Conservation (phyloP, 768 basidiomycete species). For the Leccinellum rugosiceps region DNA sequence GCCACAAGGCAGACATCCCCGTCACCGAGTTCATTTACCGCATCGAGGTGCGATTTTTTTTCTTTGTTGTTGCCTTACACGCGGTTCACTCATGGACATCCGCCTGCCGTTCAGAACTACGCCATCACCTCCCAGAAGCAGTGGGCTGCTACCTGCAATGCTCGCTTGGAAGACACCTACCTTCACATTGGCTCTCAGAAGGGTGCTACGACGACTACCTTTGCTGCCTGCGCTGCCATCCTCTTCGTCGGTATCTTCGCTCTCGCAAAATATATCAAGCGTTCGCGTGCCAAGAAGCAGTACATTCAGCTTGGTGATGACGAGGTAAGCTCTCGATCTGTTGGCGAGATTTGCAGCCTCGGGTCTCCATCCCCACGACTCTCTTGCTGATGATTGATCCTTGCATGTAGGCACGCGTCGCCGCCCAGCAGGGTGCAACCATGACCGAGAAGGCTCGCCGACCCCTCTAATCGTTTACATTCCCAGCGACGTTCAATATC, state of each 20-base stretch:
- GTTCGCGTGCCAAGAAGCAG: conserved; percentile 32
- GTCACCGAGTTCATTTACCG: conserved; percentile 85
- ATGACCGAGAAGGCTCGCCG: conserved; percentile 30
- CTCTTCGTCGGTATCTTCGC: conserved; percentile 33
- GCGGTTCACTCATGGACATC: conserved; percentile 1
- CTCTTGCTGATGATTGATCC: not conserved
- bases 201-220: conserved; percentile 31
- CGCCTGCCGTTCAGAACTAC: conserved; percentile 34
- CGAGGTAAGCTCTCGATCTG: conserved; percentile 30
- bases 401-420: conserved; percentile 14
- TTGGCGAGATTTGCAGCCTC: conserved; percentile 4
- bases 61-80: not conserved
- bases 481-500: not conserved
- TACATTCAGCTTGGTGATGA: conserved; percentile 36
- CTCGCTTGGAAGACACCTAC: conserved; percentile 29
- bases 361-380: conserved; percentile 4
- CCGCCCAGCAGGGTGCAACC: conserved; percentile 16
- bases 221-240: conserved; percentile 36
- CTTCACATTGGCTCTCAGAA: conserved; percentile 31
- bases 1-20: conserved; percentile 71
- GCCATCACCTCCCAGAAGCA: conserved; percentile 43
- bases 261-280: conserved; percentile 35
- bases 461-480: conserved; percentile 17
- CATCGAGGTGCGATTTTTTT: conserved; percentile 51
- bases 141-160: conserved; percentile 42